Evolutionary conservation across 1,284 basidiomycete genomes (phyloP), one percentile per base, ranked within the genome.

Genomic region (Papiliotrema fonsecae): DNA sequence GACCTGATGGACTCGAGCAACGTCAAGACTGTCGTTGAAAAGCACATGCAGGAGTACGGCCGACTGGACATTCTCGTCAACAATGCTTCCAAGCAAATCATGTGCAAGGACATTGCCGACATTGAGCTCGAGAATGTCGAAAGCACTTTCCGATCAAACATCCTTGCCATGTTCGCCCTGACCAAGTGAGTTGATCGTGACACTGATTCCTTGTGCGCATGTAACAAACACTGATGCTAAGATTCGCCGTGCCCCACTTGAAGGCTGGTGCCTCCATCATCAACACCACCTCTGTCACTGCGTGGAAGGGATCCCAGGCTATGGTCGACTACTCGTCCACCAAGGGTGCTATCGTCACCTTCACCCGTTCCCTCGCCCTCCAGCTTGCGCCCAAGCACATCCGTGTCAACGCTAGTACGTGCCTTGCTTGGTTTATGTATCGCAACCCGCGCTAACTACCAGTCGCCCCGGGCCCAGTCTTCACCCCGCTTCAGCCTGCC

Each of bases 71-170:
- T 83, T 40, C 71, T 83, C 34, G 79, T 85, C 58, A 84, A 84
- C 73, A 84, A 85, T 61, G 81, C 83, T 11, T 77, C 76, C 50
- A 80, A 82, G 64, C 82, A 84, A 66, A 77, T 82, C 53, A 70
- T 73, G 58, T 71, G 61, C 54, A 54, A 69, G 45, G 61, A 67
- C 44, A 70, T 81, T 41, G 74, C 69, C 45, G 70, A 79, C 0
- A 81, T 82, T 44, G 75, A 81, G 54, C 66, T 67, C 19, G 61
- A 74, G 31, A 73, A 77, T 19, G 79, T 82, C 25, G 75, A 79
- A 58, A 77, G 76, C 56, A 81, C 79, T 3, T 82, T 82, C 73
- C 50, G 62, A 43, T 75, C 75, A 50, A 84, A 84, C 70, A 79
- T 82, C 57, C 58, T 83, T 39, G 76, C 76, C 54, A 81, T 81